A percentile compares a stretch with the other conserved stretches of the same genome.
Evolutionary conservation across 495 filamentous ascomycete genomes (phyloP).

Genomic region (Hyphodiscus hymeniophilus): DNA sequence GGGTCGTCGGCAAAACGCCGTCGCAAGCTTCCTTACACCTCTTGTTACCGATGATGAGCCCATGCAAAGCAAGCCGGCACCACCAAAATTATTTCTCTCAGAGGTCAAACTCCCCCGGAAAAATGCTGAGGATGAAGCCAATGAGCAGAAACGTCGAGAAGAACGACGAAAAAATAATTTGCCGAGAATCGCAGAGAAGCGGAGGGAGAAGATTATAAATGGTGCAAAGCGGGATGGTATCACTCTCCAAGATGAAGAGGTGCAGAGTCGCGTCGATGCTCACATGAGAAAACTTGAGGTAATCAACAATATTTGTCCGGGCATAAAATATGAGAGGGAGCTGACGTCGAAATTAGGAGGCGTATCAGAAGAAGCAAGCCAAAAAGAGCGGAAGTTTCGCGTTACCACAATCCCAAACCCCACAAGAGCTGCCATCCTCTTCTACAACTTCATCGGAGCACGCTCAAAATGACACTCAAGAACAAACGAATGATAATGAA

Average conservation of each 20-base stretch:
- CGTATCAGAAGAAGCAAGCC: background rate
- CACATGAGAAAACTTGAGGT: constrained; percentile 16
- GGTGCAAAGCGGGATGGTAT: constrained; percentile 7
- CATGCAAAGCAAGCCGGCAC: too few relatives aligned
- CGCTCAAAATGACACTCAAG: too few relatives aligned
- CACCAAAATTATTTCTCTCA: background rate
- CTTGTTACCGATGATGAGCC: too few relatives aligned
- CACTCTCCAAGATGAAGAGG: background rate
- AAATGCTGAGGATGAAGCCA: background rate
- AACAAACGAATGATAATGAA: too few relatives aligned
- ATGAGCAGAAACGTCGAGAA: constrained; percentile 5
- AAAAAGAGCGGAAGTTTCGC: too few relatives aligned
- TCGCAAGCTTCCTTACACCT: too few relatives aligned
- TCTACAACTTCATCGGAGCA: too few relatives aligned
- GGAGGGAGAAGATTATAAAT: constrained; percentile 2
- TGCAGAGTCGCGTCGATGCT: constrained; percentile 6
- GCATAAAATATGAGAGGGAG: background rate
- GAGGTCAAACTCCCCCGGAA: background rate
- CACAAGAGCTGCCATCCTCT: too few relatives aligned
- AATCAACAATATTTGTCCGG: background rate
- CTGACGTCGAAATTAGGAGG: background rate
- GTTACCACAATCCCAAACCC: too few relatives aligned
- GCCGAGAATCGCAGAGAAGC: background rate
- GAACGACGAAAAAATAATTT: constrained; percentile 3
- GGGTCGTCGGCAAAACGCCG: too few relatives aligned